Conservation (phyloP, 169 alveolate genomes). For the Eimeria falciformis region DNA sequence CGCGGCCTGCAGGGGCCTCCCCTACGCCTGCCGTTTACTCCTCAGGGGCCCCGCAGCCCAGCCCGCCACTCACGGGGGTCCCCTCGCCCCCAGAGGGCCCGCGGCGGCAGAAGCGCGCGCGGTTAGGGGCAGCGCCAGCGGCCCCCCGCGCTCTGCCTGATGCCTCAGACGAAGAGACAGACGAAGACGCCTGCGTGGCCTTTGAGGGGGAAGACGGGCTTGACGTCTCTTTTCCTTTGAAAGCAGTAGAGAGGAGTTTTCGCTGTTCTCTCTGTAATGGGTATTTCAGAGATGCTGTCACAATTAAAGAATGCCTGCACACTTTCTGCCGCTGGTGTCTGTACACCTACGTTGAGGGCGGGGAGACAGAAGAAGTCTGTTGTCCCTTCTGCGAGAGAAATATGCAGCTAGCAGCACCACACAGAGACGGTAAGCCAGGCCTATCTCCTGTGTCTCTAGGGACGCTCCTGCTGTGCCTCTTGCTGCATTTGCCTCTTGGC, state of each 20-base stretch:
- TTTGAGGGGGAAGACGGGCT: conserved; percentile 75
- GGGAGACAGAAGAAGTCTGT: conserved; percentile 75
- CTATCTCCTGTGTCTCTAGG: background rate
- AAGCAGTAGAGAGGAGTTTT: conserved; percentile 60
- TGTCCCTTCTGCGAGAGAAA: conserved; percentile 82
- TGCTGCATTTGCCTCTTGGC: background rate
- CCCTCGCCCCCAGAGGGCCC: background rate
- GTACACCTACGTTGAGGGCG: conserved; percentile 74
- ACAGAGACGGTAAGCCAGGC: conserved; percentile 63
- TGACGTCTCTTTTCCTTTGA: conserved; percentile 66
- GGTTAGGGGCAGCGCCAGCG: background rate
- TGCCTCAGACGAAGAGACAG: conserved; percentile 13
- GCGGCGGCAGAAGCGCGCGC: conserved; percentile 7
- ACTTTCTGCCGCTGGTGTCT: conserved; percentile 84
- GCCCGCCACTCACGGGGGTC: background rate
- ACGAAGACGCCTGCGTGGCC: conserved; percentile 31
- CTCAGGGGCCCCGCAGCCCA: background rate
- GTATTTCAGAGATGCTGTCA: conserved; percentile 83
- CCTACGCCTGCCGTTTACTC: background rate
- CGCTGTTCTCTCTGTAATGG: conserved; percentile 83
- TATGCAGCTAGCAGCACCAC: conserved; percentile 28
- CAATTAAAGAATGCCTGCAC: conserved; percentile 84
- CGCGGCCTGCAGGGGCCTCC: conserved; percentile 41
- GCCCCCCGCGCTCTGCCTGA: conserved; percentile 21
- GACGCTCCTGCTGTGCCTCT: background rate